Percentiles rank a stretch among this genome's conserved stretches.
Evolutionary conservation across 208 protist species (phyloP).

Genomic region (Angomonas ambiguus): DNA sequence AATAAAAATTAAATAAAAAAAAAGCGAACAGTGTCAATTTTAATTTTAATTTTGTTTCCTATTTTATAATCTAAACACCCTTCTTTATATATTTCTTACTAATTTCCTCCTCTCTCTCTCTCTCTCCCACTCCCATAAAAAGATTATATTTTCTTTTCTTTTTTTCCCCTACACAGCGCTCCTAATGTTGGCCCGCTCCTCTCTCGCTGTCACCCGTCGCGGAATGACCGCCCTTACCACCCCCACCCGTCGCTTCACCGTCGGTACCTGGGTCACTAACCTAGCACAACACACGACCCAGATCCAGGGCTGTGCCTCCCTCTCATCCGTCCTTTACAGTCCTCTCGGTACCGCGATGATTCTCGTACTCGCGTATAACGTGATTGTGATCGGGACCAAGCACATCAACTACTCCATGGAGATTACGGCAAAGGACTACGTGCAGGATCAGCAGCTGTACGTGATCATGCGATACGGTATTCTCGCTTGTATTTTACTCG

Average conservation of each 20-base stretch:
- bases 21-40: not conserved
- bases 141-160: conserved; percentile 7
- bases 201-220: not conserved
- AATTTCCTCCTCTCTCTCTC: conserved; percentile 1
- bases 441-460: conserved; percentile 85
- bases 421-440: conserved; percentile 86
- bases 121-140: not conserved
- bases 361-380: conserved; percentile 82
- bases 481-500: conserved; percentile 68
- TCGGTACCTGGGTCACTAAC: conserved; percentile 38
- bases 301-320: conserved; percentile 44
- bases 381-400: conserved; percentile 78
- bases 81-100: conserved; percentile 10
- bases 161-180: not conserved
- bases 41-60: not conserved
- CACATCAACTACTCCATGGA: conserved; percentile 82
- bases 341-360: conserved; percentile 72
- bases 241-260: conserved; percentile 31
- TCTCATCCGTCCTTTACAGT: conserved; percentile 71
- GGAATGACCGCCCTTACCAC: conserved; percentile 1
- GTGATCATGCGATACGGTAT: conserved; percentile 84
- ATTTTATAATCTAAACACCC: not conserved
- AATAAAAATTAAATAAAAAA: conserved; percentile 13
- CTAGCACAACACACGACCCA: conserved; percentile 56
- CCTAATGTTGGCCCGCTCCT: conserved; percentile 14